Conservation (phyloP, 2,329 filamentous ascomycete genomes). For the Lasiodiplodia citricola region DNA sequence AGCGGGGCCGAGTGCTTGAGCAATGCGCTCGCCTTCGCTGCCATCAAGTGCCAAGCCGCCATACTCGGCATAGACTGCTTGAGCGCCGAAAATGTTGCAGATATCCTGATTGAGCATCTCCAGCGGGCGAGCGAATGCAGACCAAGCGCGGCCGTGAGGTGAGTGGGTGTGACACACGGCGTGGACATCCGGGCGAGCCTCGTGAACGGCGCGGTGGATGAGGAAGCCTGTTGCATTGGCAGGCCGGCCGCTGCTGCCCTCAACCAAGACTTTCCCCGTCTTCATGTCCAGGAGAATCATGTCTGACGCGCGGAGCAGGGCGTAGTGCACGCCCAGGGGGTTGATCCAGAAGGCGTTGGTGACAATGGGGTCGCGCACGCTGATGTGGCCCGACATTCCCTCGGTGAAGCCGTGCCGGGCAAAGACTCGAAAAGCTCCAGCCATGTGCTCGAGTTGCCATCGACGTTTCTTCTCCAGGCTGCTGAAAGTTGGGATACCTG, state of each 20-base stretch:
- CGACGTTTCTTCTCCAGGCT: conserved; percentile 61
- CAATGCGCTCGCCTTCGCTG: conserved; percentile 69
- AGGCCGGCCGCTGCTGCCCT: conserved; percentile 64
- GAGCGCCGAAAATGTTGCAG: conserved; percentile 66
- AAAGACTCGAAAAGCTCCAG: conserved; percentile 69
- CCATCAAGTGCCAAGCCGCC: conserved; percentile 66
- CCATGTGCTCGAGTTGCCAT: conserved; percentile 70
- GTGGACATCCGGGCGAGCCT: conserved; percentile 66
- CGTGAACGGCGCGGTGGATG: conserved; percentile 72
- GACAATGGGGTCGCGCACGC: conserved; percentile 68
- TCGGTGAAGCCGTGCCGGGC: conserved; percentile 69
- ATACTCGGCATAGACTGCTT: conserved; percentile 69
- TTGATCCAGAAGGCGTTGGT: conserved; percentile 72
- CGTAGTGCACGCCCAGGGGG: conserved; percentile 69
- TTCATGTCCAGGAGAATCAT: conserved; percentile 68
- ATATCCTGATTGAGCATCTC: conserved; percentile 76
- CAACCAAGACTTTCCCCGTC: conserved; percentile 63
- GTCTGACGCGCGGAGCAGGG: conserved; percentile 66
- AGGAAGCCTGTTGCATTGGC: conserved; percentile 71
- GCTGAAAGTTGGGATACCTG: conserved; percentile 62
- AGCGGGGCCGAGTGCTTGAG: conserved; percentile 67
- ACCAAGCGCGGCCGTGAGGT: conserved; percentile 69
- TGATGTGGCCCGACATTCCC: conserved; percentile 72
- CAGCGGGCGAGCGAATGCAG: conserved; percentile 65
- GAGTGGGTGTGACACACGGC: conserved; percentile 73